Conservation (phyloP, 331 rosid species). For the Rosa hybrid region DNA sequence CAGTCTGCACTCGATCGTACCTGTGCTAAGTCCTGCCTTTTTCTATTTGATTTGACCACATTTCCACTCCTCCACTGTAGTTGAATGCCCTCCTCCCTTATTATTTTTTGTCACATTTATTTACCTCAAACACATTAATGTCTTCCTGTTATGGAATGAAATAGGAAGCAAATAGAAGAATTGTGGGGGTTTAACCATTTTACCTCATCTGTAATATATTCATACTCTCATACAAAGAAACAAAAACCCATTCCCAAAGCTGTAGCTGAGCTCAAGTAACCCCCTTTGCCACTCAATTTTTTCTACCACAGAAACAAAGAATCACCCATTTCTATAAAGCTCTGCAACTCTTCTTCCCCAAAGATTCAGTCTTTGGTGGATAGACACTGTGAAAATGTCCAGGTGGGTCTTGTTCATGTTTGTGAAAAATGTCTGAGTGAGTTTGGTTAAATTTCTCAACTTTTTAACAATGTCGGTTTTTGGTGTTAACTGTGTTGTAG, state of each 20-base stretch:
- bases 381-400: constrained; percentile 37
- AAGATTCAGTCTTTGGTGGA: neutral
- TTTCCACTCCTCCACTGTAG: neutral
- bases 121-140: constrained; percentile 4
- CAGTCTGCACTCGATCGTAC: neutral
- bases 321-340: constrained; percentile 4
- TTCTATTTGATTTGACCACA: constrained; percentile 2
- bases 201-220: constrained; percentile 32
- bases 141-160: neutral
- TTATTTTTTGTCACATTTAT: neutral
- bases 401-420: constrained; percentile 35
- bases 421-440: neutral
- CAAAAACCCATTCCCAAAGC: constrained; percentile 13
- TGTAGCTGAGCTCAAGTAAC: constrained; percentile 6
- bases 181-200: constrained; percentile 7
- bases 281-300: neutral
- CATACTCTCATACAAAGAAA: constrained; percentile 40
- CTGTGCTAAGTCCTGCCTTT: neutral
- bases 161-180: constrained; percentile 16
- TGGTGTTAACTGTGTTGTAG: constrained; percentile 2
- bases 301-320: neutral
- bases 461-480: constrained; percentile 26
- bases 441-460: neutral
- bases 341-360: neutral
- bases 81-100: neutral